Base-by-base conservation (phyloP, 192 early-diverging fungal species). In the Chytriomyces confervae region DNA sequence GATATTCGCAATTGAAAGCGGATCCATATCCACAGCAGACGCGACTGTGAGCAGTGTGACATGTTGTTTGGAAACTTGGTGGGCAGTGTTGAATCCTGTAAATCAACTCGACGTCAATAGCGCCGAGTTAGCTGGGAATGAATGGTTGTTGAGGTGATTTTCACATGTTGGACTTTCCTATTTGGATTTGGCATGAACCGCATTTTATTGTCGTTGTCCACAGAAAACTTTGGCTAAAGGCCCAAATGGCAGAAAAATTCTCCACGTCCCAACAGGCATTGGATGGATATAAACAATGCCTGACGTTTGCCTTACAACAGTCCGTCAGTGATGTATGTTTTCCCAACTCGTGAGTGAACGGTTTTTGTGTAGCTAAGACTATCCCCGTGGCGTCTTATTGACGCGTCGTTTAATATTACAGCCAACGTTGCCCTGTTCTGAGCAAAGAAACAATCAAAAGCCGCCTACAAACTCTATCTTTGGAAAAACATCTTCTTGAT, bases 191-290 rank as follows among this genome's bases (percentile, higher is more conserved):
- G 27, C 2, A 2, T 61, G 16, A n/a, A 18, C 57, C 18, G 57
- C 1, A 23, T n/a, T 61, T 65, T 65, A 23, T 60, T 53, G 9
- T 16, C n/a, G 13, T 29, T n/a, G 23, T 7, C 23, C 23, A n/a
- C 18, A 72, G 72, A 61, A 74, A 63, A 44, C 62, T 16, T 23
- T 74, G 72, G 72, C 44, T 74, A 0, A 53, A 74, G 45, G n/a
- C 43, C 8, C 61, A 48, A 49, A 61, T 74, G 60, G 61, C 23
- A 16, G 72, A 74, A 44, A 44, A 74, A 20, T 61, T 63, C 20
- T 16, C 16, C 4, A 36, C 20, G 9, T 44, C 46, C 7, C 10
- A 29, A 4, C 11, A 8, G 13, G 72, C 72, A 44, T 53, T 74
- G 27, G 62, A 61, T 7, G 46, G 16, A 7, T 74, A 74, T 49